These are phyloP conservation scores for Verticillium nubilum DNA, from an alignment of 2,329 filamentous ascomycete genomes.

Conservation along the genomic window DNA sequence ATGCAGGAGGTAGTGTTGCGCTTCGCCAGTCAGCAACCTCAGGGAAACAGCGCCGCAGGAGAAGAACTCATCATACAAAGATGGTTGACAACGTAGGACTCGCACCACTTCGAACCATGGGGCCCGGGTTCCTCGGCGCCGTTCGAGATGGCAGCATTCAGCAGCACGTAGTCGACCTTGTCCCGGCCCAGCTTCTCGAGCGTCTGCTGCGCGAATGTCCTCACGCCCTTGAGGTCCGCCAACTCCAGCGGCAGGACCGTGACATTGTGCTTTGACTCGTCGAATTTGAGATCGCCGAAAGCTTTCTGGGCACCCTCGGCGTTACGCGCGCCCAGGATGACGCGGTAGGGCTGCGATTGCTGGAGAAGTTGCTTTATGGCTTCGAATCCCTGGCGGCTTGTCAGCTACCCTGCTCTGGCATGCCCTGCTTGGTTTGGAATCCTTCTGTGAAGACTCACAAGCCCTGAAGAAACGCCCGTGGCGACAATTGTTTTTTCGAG, in stretches of 20 bases:
- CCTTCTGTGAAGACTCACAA: conserved; percentile 26
- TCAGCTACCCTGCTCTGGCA: background rate
- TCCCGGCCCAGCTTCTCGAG: conserved; percentile 33
- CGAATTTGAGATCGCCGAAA: conserved; percentile 32
- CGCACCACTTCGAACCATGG: conserved; percentile 42
- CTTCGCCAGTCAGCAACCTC: conserved; percentile 19
- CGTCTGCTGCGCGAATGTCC: conserved; percentile 38
- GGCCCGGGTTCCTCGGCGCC: conserved; percentile 26
- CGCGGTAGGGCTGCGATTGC: conserved; percentile 36
- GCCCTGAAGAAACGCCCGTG: conserved; percentile 42
- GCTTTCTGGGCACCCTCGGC: conserved; percentile 31
- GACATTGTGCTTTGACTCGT: conserved; percentile 31
- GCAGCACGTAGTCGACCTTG: conserved; percentile 41
- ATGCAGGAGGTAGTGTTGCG: conserved; percentile 48
- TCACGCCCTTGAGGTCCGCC: conserved; percentile 35
- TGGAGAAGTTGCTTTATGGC: conserved; percentile 44
- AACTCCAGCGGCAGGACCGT: conserved; percentile 44
- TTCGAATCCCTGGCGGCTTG: conserved; percentile 41
- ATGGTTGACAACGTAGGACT: conserved; percentile 46
- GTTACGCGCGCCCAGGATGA: conserved; percentile 47
- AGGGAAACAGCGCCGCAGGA: background rate
- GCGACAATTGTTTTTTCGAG: conserved; percentile 44
- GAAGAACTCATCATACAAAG: conserved; percentile 31
- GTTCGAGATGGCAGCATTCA: conserved; percentile 43
- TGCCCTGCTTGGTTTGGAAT: background rate